Base-by-base conservation (phyloP, 2,329 filamentous ascomycete species). In the Pseudopyrenochaeta lycopersici region DNA sequence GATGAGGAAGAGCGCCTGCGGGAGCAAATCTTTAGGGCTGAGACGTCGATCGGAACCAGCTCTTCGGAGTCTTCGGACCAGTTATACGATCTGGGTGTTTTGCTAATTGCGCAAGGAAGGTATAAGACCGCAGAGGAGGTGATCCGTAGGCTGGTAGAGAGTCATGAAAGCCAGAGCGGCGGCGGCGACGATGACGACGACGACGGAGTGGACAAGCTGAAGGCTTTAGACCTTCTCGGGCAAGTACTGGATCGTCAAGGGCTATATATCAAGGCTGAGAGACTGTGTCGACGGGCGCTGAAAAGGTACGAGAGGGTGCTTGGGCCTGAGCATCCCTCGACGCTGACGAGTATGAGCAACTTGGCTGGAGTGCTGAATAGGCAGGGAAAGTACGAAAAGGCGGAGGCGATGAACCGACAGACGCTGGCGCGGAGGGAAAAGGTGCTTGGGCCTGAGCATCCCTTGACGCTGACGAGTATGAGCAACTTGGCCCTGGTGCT, bases 71-170 rank as follows among this genome's bases (percentile, higher is more conserved):
- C 40, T 11, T 32, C 55, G 21, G 33, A 42, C 9, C 48, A 46
- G 35, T 44, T 62, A n/a, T 46, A 1, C 31, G 17, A 60, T 20
- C 33, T 65, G 35, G 49, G 48, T 15, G 6, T 29, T 23, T 43
- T 63, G 30, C 54, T 65, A 14, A 33, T 54, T 3, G 33, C 32
- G 1, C 58, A 65, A 63, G 58, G 62, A 46, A 58, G 62, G 38
- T 63, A 60, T 36, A 59, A 40, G 41, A 46, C 60, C 32, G 60
- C 57, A 29, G 62, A 63, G 31, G 56, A 55, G 33, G 44, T 49
- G 15, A 47, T 50, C 44, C 57, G 56, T 20, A 60, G 45, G 46
- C 47, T 58, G n/a, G 20, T 65, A 20, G 45, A 61, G 36, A 51
- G 49, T 32, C 36, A 45, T 41, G 38, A 46, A 59, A n/a, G n/a